Percentiles rank a stretch among this genome's conserved stretches.
Evolutionary conservation across 1,139 yeast species (phyloP).

Genomic region (Arxiozyma slooffiae): DNA sequence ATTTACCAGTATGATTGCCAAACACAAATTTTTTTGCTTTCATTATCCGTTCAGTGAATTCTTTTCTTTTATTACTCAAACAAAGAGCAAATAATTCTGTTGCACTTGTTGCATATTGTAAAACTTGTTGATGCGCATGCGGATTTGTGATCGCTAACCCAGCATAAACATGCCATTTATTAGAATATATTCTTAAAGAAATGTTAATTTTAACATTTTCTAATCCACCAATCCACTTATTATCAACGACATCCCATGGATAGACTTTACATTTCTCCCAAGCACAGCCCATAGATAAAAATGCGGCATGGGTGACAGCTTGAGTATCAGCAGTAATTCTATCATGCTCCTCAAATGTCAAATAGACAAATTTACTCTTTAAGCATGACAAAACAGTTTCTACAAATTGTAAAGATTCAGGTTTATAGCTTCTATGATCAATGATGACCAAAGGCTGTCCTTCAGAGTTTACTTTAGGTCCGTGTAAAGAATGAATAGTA

Average conservation of each 20-base stretch:
- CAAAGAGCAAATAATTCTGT: slow-evolving; percentile 76
- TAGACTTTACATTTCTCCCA: slow-evolving; percentile 78
- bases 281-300: slow-evolving; percentile 92
- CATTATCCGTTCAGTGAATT: slow-evolving; percentile 46
- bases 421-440: slow-evolving; percentile 54
- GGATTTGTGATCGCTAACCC: slow-evolving; percentile 95
- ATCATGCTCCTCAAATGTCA: slow-evolving; percentile 82
- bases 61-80: slow-evolving; percentile 57
- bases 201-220: slow-evolving; percentile 94
- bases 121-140: slow-evolving; percentile 81
- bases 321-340: slow-evolving; percentile 95
- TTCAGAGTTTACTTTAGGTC: slow-evolving; percentile 78
- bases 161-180: slow-evolving; percentile 97
- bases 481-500: slow-evolving; percentile 86
- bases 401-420: slow-evolving; percentile 48
- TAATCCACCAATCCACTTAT: slow-evolving; percentile 82
- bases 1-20: slow-evolving; percentile 37
- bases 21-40: slow-evolving; percentile 70
- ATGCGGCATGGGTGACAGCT: slow-evolving; percentile 97
- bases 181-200: slow-evolving; percentile 77
- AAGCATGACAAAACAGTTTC: slow-evolving; percentile 59
- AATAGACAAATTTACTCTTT: slow-evolving; percentile 64
- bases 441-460: slow-evolving; percentile 91
- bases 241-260: slow-evolving; percentile 54
- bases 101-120: slow-evolving; percentile 79